Base-by-base conservation (phyloP, 805 yeast genomes). In the Starmera amethionina region DNA sequence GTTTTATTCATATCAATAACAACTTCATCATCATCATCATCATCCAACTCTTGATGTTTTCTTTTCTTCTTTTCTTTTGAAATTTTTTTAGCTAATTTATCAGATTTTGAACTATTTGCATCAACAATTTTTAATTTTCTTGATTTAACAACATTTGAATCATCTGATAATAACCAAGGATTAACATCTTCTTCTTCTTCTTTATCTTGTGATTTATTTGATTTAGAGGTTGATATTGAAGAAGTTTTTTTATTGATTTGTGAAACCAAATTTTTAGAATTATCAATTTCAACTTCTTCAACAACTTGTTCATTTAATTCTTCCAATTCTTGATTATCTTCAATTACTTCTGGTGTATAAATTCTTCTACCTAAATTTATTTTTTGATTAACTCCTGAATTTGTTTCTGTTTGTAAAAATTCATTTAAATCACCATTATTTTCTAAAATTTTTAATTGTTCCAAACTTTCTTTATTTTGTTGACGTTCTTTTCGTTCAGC, bases 331-430 rank as follows among this genome's bases (percentile, higher is more conserved):
- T 51, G 48, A 16, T 46, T 53, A 1, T 57, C 41, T 11, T 51
- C 48, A 6, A 45, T 44, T 30, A 61, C 57, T 33, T 62, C 64
- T 5, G 95, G 93, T 4, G 89, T 75, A 54, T 85, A 88, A 12
- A 77, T 67, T 59, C 95, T 71, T 64, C 96, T 77, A 33, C 97
- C 97, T 45, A 72, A 70, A 55, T 86, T 87, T 36, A 77, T 58
- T 14, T 57, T 51, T 13, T 69, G 61, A 48, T 75, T 77, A 16
- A 77, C 75, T 15, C 72, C 64, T 38, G 57, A 58, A 30, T 55
- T 63, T 10, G 18, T 16, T 16, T 57, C 61, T 12, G 55, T 57
- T 18, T 58, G 64, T 18, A 56, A 65, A 25, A 65, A 59, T 5
- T 58, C 63, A 10, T 56, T 62, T 30, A 63, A 52, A 31, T 72